Evolutionary conservation across 805 yeast species (phyloP), one percentile per base, ranked within the genome.

Genomic region (Hanseniaspora pseudoguilliermondii): DNA sequence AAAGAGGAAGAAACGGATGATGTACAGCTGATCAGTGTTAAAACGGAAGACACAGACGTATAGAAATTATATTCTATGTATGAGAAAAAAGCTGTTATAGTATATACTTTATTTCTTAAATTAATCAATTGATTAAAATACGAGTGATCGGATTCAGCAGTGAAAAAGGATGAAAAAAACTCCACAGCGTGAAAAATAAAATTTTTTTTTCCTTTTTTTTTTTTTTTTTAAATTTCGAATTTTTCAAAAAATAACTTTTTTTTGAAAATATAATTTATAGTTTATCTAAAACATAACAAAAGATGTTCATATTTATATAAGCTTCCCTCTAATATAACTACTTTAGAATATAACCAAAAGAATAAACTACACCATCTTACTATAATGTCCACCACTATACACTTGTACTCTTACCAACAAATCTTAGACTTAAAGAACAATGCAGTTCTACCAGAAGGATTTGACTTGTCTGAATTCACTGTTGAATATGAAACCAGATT

Each of bases 351-450:
- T 11, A 32, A 32, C 35, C 35, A 32, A 32, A 11, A 13, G 35
- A 32, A 32, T 32, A 32, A 11, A 15, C 5, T 11, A 10, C 34
- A 39, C 53, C 18, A 25, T 6, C n/a, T 16, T 11, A 16, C 15
- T 35, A 57, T 78, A n/a, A 53, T 53, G 56, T 53, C 56, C 15
- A 25, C 38, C 38, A 46, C 44, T 38, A 46, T 53, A 39, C 36
- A 48, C 40, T 38, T 53, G 68, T 85, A 84, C 72, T 81, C 88
- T 46, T 83, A 81, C 67, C 86, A 83, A 68, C 82, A 83, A 71
- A 77, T 85, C 67, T 69, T 80, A 42, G 77, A 74, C 56, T 73
- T 75, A 65, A 79, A 81, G 63, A 77, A 77, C 47, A 73, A 73
- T 54, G 86, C 83, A 18, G 71, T 76, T 59, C 73, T 77, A 53